Percentiles rank a stretch among this genome's conserved stretches.
These are phyloP conservation scores for Sarcocystis neurona DNA, from an alignment of 169 alveolate species.

Conservation along the genomic window DNA sequence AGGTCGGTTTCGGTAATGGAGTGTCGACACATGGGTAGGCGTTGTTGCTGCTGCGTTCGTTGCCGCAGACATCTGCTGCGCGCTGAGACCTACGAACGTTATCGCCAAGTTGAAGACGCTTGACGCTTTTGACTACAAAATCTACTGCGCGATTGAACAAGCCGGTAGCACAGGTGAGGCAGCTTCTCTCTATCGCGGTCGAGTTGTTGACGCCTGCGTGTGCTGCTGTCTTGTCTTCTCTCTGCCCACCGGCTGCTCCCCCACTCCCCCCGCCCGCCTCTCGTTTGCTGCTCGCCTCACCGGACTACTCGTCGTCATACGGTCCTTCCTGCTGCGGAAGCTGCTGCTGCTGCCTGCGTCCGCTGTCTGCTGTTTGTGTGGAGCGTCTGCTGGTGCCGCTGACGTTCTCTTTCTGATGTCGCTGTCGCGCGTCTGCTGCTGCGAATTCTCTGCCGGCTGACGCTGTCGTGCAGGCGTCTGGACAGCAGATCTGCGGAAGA, in stretches of 20 bases:
- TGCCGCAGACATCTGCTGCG: conserved; percentile 64
- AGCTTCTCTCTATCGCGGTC: not conserved
- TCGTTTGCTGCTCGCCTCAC: no score
- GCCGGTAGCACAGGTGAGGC: conserved; percentile 81
- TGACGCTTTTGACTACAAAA: conserved; percentile 83
- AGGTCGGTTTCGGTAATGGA: no score
- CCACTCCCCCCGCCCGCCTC: not conserved
- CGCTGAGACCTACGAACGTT: conserved; percentile 79
- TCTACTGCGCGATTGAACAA: conserved; percentile 87
- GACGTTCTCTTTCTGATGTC: not conserved
- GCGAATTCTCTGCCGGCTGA: not conserved
- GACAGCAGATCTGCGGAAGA: conserved; percentile 90
- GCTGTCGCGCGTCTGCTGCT: not conserved
- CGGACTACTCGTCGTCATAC: no score
- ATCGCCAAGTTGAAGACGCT: conserved; percentile 80
- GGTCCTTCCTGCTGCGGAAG: no score
- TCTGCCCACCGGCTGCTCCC: not conserved
- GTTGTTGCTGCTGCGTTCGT: no score
- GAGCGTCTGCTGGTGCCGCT: not conserved
- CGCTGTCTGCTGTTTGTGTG: not conserved
- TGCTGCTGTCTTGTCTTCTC: not conserved
- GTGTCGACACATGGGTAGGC: no score
- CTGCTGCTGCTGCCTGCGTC: no score
- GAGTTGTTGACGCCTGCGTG: not conserved
- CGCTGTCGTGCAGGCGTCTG: conserved; percentile 79